Evolutionary conservation across 2,329 filamentous ascomycete genomes (phyloP).

Genomic region (Ceratocystis smalleyi): DNA sequence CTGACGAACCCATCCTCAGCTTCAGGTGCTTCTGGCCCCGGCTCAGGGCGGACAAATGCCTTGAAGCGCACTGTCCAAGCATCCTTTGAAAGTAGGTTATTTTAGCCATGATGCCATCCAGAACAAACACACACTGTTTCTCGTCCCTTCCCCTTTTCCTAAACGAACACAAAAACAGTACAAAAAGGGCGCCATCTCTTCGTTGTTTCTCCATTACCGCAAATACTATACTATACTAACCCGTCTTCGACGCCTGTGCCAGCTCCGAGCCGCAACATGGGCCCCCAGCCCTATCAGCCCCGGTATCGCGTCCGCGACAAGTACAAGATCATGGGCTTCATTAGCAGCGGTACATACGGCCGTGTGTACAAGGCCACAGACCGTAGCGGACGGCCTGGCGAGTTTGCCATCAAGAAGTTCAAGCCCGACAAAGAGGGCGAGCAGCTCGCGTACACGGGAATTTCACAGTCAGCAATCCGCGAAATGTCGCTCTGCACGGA

Average conservation of each 20-base stretch:
- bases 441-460: conserved; percentile 83
- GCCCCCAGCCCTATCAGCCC: conserved; percentile 37
- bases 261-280: conserved; percentile 12
- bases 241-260: background rate
- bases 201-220: background rate
- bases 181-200: too few species aligned
- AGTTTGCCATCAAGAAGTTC: conserved; percentile 99
- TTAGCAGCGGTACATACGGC: conserved; percentile 94
- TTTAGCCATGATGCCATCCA: background rate
- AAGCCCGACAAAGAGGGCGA: conserved; percentile 98
- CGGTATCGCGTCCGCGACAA: conserved; percentile 84
- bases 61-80: conserved; percentile 35
- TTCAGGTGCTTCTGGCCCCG: conserved; percentile 33
- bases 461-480: conserved; percentile 90
- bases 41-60: conserved; percentile 32
- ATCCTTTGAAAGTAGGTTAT: conserved; percentile 28
- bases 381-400: conserved; percentile 49
- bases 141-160: too few species aligned
- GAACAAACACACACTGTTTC: too few species aligned
- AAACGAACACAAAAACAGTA: too few species aligned
- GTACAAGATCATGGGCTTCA: conserved; percentile 95
- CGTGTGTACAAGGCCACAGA: conserved; percentile 90
- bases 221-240: background rate
- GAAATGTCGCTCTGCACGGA: conserved; percentile 97
- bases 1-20: conserved; percentile 39